Base-by-base conservation (phyloP, 108 stramenopile genomes). In the Fistulifera solaris region DNA sequence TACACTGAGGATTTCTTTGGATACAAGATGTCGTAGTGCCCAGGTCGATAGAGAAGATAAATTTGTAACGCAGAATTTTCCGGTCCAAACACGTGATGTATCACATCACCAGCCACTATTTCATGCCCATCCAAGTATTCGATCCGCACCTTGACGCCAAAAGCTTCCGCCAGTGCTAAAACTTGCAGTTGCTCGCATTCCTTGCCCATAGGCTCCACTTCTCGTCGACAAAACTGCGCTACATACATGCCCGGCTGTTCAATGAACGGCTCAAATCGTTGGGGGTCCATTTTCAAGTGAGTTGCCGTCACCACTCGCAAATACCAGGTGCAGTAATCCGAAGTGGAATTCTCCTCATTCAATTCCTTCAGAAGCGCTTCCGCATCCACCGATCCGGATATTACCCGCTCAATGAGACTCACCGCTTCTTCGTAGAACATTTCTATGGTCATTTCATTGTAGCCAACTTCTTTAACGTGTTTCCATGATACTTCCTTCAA, bases 1-100 rank as follows among this genome's bases (percentile, higher is more conserved):
- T 35, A 35, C 31, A 35, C 3, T 3, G 6, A 6, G 31, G 3
- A 6, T 8, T 35, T 6, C 31, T 44, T 53, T 1, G 51, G 39
- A 61, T 91, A 91, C 44, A 91, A 66, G 27, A 91, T 85, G 61
- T 91, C 89, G 72, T 85, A 91, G 55, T 91, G 89, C 1, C 89
- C 89, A 1, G 89, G 89, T 43, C 89, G 78, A 63, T 91, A 91
- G 27, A 87, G 54, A 40, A 91, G 58, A 10, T 77, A 58, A n/a
- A 86, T 47, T 14, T 19, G 21, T 10, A 66, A 26, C 24, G 40
- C 45, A 6, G 60, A 41, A 10, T 48, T 42, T 10, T 55, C 72
- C 12, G 69, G 60, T 27, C 81, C 79, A 61, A 87, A 78, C 7
- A 56, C 54, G 54, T 86, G 78, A 52, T 58, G 52, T 0, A 56